A percentile compares a stretch with the other conserved stretches of the same genome.
phyloP scores from a whole-genome alignment of 768 basidiomycete species.

The Boletellus ananas region DNA sequence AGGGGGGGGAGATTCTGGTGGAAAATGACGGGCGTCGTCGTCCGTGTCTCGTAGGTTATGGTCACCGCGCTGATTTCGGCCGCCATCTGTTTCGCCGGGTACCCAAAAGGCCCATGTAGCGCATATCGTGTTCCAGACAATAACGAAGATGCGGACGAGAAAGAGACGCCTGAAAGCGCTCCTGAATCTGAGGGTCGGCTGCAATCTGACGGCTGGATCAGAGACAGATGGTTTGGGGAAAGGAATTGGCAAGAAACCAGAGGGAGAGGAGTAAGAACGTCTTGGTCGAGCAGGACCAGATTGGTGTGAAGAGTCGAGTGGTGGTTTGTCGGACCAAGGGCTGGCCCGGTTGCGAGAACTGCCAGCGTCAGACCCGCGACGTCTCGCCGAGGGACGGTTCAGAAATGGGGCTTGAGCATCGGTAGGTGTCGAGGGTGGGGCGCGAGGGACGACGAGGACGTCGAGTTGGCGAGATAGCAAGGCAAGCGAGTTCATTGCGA shows the following conservation, averaged over 20 bases:
- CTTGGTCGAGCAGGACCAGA: conserved; percentile 36
- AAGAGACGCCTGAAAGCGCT: conserved; percentile 55
- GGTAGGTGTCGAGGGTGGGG: conserved; percentile 56
- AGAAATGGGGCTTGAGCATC: conserved; percentile 34
- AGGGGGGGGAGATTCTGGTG: conserved; percentile 17
- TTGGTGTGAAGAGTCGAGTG: conserved; percentile 30
- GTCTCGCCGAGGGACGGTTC: conserved; percentile 20
- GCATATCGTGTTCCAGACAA: conserved; percentile 67
- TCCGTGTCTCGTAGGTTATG: conserved; percentile 6
- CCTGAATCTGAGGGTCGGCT: conserved; percentile 36
- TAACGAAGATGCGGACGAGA: conserved; percentile 64
- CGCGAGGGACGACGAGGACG: conserved; percentile 57
- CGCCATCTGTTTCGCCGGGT: conserved; percentile 23
- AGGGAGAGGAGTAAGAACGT: conserved; percentile 64
- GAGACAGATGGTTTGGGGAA: conserved; percentile 28
- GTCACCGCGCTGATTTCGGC: conserved; percentile 8
- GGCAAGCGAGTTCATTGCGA: conserved; percentile 75
- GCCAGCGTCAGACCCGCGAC: conserved; percentile 27
- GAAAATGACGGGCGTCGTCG: conserved; percentile 17
- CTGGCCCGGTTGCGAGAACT: conserved; percentile 43
- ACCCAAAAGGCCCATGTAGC: conserved; percentile 53
- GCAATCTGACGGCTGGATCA: conserved; percentile 35
- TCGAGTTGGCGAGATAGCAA: conserved; percentile 83
- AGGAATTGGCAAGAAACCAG: conserved; percentile 42
- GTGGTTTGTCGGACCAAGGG: conserved; percentile 56